A percentile compares a stretch with the other conserved stretches of the same genome.
phyloP scores from a whole-genome alignment of 257 asterid species.

The Cordia subcordata region DNA sequence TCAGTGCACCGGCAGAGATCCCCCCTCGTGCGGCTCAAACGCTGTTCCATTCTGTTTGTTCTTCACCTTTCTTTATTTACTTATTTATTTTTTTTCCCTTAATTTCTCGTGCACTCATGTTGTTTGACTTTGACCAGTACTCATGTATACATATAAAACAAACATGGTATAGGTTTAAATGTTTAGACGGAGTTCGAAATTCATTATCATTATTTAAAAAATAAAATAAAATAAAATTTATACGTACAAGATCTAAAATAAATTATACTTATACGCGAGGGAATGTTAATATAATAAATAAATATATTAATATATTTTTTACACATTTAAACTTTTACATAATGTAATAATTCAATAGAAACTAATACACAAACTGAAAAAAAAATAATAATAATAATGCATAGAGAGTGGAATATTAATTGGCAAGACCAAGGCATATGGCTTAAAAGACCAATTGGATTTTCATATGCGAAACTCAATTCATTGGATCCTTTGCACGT shows the following conservation, averaged over 20 bases:
- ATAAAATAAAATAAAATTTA: too few species aligned
- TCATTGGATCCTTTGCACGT: slow-evolving; percentile 66
- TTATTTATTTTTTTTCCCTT: too few species aligned
- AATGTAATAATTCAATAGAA: neutral
- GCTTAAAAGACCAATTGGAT: slow-evolving; percentile 29
- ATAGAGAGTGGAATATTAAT: slow-evolving; percentile 23
- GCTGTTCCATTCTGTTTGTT: slow-evolving; percentile 45
- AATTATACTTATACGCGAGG: too few species aligned
- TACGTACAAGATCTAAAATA: too few species aligned
- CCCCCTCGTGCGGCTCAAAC: slow-evolving; percentile 76
- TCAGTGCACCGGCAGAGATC: slow-evolving; percentile 30
- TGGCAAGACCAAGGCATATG: slow-evolving; percentile 27
- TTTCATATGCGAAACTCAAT: slow-evolving; percentile 27
- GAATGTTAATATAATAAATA: too few species aligned
- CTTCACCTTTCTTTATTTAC: slow-evolving; percentile 8
- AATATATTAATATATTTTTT: too few species aligned
- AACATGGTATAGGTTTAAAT: too few species aligned
- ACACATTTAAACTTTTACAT: too few species aligned
- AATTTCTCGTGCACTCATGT: slow-evolving; percentile 21
- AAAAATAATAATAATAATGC: too few species aligned
- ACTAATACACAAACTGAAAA: slow-evolving; percentile 13
- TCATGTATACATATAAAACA: neutral
- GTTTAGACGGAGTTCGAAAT: too few species aligned
- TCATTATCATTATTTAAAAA: too few species aligned
- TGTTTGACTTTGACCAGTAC: slow-evolving; percentile 28